Evolutionary conservation across 805 yeast genomes (phyloP), one percentile per base, ranked within the genome.

Genomic region (Ogataea trehaloabstinens): DNA sequence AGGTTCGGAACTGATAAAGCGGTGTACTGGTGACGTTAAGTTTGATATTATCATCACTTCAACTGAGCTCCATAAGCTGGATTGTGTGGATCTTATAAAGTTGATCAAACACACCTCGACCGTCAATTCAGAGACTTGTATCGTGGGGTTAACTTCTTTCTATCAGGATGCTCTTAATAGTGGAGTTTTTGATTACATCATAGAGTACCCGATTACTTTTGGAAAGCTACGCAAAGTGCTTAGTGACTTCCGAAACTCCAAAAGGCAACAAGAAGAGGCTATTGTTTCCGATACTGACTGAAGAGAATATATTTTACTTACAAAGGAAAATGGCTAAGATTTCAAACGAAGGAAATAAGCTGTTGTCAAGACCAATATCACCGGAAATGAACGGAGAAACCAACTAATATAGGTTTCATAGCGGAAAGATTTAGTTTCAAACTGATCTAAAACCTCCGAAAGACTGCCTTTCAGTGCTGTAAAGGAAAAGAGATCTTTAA

Each of bases 11-110:
- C 68, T 89, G 42, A 75, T 89, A 11, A 71, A 93, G 43, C 66
- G 93, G 40, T 87, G 88, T 5, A 84, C 95, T 0, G 85, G 95
- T 25, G 82, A 81, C 37, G 85, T 87, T 15, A 82, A 79, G 55
- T 91, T 88, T 66, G 97, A 90, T 61, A 49, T 89, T 28, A 87
- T 90, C 20, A 69, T 90, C 42, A 80, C 93, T 0, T 93, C 91
- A 2, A 68, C 84, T 38, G 76, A 76, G 48, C 65, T 85, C 17
- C 76, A 85, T 12, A 81, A 80, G 43, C 67, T 84, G 20, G 85
- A 78, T 45, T 83, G 86, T 1, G 63, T 78, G 5, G 96, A 89
- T 64, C 81, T 91, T 22, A 83, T 84, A 5, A 82, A 85, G 51
- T 66, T 90, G 42, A 76, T 88, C 39, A 80, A 76, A 53, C 77